Conservation (phyloP, 371 early-diverging fungal species). For the Funneliformis caledonium region DNA sequence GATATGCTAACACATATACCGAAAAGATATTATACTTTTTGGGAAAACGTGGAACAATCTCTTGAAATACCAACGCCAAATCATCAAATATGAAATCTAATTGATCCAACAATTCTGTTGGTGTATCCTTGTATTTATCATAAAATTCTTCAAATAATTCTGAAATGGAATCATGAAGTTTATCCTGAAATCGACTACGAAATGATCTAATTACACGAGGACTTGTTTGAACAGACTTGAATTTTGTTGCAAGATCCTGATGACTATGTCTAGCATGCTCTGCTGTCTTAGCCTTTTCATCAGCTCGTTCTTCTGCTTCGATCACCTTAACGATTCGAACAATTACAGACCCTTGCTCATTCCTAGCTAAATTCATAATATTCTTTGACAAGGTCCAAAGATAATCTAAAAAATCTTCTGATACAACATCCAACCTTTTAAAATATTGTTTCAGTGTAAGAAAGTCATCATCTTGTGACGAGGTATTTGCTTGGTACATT, state of each 20-base stretch:
- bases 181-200: slow-evolving; percentile 78
- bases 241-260: slow-evolving; percentile 63
- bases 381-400: slow-evolving; percentile 84
- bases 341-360: slow-evolving; percentile 63
- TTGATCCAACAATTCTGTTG: slow-evolving; percentile 63
- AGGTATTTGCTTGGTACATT: slow-evolving; percentile 74
- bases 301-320: slow-evolving; percentile 87
- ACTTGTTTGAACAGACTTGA: slow-evolving; percentile 60
- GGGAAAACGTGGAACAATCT: slow-evolving; percentile 88
- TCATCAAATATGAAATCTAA: slow-evolving; percentile 89
- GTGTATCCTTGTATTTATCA: slow-evolving; percentile 53
- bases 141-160: slow-evolving; percentile 65
- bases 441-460: slow-evolving; percentile 74
- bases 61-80: slow-evolving; percentile 84
- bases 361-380: slow-evolving; percentile 73
- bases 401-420: slow-evolving; percentile 81
- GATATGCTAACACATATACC: slow-evolving; percentile 92
- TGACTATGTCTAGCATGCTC: slow-evolving; percentile 60
- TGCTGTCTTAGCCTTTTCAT: slow-evolving; percentile 73
- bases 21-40: slow-evolving; percentile 79
- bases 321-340: slow-evolving; percentile 89
- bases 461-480: slow-evolving; percentile 81
- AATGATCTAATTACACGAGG: slow-evolving; percentile 65
- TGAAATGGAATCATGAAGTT: slow-evolving; percentile 72
- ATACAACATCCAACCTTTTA: slow-evolving; percentile 76